Evolutionary conservation across 108 stramenopile genomes (phyloP), one percentile per base, ranked within the genome.

Genomic region (Cyclotella choctawhatcheeana): DNA sequence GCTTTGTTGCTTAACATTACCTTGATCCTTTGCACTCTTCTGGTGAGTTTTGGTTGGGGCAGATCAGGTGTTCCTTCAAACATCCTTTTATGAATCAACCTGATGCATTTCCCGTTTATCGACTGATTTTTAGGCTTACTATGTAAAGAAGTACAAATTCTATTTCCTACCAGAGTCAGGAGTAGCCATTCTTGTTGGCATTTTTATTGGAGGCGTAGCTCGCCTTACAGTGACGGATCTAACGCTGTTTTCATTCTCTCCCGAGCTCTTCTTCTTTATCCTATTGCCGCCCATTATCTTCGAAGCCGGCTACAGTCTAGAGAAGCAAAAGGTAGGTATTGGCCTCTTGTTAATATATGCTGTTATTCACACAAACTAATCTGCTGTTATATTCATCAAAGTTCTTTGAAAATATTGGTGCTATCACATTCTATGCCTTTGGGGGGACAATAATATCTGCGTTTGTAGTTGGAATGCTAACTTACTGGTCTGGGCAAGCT

Each of bases 211-310:
- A 6, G 93, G 89, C 12, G 67, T 94, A 12, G 88, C 86, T 8
- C 67, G 90, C 20, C 61, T 96, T 1, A 68, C 74, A 20, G 80
- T 87, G 20, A 80, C 85, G 25, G 82, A 89, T 24, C 67, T 96
- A 20, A 67, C 84, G 25, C 58, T 94, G 0, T 88, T 93, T 58
- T 81, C 84, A 60, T 95, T 95, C 69, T 84, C 81, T n/a, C 93
- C 96, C 20, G 96, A 97, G 77, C 67, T 97, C 1, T 99, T 99
- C 69, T 99, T 98, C 82, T 98, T 99, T 62, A 74, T 98, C 25
- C 70, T 99, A 33, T 69, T 99, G 48, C 98, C 98, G 16, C 97
- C 97, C 7, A 98, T 99, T 47, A 99, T 99, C 37, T 99, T 99
- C 71, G 97, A 99, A 74, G 97, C 97, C 0, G 97, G 98, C 0